phyloP scores from a whole-genome alignment of 139 green algal genomes.

The Asterochloris erici region DNA sequence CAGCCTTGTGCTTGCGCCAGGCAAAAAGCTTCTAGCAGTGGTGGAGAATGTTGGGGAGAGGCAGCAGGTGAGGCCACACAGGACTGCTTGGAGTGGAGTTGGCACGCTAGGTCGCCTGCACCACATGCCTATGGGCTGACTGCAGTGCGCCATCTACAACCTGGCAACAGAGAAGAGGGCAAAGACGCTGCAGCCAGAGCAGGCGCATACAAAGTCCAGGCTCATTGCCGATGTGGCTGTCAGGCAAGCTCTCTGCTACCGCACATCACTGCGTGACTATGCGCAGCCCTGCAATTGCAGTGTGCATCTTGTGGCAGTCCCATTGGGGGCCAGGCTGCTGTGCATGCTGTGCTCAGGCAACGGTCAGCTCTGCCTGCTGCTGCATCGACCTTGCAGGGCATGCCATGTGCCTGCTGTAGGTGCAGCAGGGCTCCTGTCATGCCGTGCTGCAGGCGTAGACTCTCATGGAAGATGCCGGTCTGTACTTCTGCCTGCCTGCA shows the following conservation, averaged over 20 bases:
- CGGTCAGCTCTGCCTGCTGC: neutral
- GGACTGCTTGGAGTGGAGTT: neutral
- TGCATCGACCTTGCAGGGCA: neutral
- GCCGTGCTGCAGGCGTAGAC: too few species aligned
- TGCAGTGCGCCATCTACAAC: constrained; percentile 11
- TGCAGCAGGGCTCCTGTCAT: too few species aligned
- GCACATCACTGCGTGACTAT: too few species aligned
- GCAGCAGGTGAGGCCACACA: neutral
- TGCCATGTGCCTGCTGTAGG: too few species aligned
- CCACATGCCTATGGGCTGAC: neutral
- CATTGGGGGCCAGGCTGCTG: too few species aligned
- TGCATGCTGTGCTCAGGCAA: neutral
- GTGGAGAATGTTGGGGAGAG: constrained; percentile 6
- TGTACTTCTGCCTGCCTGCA: neutral
- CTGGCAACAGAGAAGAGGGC: constrained; percentile 6
- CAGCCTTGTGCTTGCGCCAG: neutral
- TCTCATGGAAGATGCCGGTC: too few species aligned
- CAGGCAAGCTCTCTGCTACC: neutral
- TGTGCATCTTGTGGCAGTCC: neutral
- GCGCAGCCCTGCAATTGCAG: too few species aligned
- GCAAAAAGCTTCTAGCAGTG: constrained; percentile 6
- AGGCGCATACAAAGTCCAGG: constrained; percentile 1
- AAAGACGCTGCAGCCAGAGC: constrained; percentile 6
- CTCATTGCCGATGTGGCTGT: neutral
- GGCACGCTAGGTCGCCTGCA: neutral